phyloP scores from a whole-genome alignment of 306 rosid species.

The Erythrophleum fordii region DNA sequence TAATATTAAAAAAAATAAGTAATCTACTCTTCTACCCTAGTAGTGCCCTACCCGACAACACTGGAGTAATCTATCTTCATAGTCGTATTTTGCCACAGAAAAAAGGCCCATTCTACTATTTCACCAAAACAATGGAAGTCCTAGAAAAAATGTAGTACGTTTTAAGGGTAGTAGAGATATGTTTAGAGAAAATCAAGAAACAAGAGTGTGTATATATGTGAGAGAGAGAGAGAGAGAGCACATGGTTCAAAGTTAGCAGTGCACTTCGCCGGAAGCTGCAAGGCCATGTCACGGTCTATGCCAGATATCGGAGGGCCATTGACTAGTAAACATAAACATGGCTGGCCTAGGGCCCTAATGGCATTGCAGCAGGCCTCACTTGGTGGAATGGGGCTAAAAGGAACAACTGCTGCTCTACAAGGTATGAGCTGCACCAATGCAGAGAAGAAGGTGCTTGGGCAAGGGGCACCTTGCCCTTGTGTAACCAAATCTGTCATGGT shows the following conservation, averaged over 20 bases:
- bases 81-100: neutral
- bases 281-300: conserved; percentile 63
- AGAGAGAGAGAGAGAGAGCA: conserved; percentile 33
- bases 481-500: conserved; percentile 34
- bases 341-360: conserved; percentile 59
- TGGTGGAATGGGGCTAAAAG: conserved; percentile 65
- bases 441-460: conserved; percentile 60
- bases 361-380: conserved; percentile 61
- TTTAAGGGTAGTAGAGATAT: neutral
- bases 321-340: conserved; percentile 61
- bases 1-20: neutral
- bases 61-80: no score
- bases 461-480: conserved; percentile 41
- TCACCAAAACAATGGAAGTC: no score
- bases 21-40: no score
- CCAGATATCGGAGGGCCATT: conserved; percentile 70
- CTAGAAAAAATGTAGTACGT: neutral
- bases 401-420: conserved; percentile 63
- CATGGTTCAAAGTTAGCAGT: conserved; percentile 66
- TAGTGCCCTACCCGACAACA: no score
- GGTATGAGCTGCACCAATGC: conserved; percentile 68
- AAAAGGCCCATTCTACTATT: no score
- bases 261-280: conserved; percentile 71
- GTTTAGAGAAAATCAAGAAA: neutral
- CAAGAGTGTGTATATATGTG: neutral